These are phyloP conservation scores for Nigrograna mackinnonii DNA, from an alignment of 2,329 filamentous ascomycete species.

Conservation along the genomic window DNA sequence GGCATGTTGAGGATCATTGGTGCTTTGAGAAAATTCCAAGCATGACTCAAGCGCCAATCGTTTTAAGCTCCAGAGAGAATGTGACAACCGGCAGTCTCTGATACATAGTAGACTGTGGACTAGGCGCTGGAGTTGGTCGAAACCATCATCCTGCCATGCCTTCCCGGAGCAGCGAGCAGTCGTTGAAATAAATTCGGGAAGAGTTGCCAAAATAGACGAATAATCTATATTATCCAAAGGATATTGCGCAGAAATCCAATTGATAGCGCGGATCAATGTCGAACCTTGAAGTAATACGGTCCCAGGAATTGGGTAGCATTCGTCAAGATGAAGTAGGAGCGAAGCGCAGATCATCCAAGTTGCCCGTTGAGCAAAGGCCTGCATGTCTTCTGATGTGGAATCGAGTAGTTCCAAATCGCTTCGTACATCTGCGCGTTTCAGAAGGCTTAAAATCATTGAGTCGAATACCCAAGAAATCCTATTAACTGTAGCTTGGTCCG, in stretches of 20 bases:
- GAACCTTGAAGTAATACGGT: slow-evolving; percentile 12
- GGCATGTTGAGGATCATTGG: slow-evolving; percentile 27
- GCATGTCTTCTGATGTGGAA: slow-evolving; percentile 23
- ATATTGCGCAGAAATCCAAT: slow-evolving; percentile 27
- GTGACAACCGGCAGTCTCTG: slow-evolving; percentile 23
- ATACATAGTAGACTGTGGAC: slow-evolving; percentile 29
- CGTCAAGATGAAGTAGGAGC: slow-evolving; percentile 26
- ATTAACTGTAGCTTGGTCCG: slow-evolving; percentile 15
- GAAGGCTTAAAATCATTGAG: slow-evolving; percentile 23
- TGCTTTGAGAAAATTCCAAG: slow-evolving; percentile 39
- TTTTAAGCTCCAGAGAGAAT: slow-evolving; percentile 39
- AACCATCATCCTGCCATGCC: slow-evolving; percentile 36
- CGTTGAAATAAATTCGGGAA: slow-evolving; percentile 34
- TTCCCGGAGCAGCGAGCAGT: slow-evolving; percentile 39
- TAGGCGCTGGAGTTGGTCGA: slow-evolving; percentile 34
- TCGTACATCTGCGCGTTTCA: slow-evolving; percentile 24
- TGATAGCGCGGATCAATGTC: slow-evolving; percentile 17
- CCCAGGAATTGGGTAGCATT: slow-evolving; percentile 2
- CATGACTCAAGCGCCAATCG: slow-evolving; percentile 40
- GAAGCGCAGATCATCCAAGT: slow-evolving; percentile 28
- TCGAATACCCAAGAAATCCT: slow-evolving; percentile 28
- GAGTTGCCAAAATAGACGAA: slow-evolving; percentile 21
- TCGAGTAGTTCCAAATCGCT: slow-evolving; percentile 25
- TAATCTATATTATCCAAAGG: slow-evolving; percentile 21
- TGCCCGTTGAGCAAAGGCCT: slow-evolving; percentile 33